Base-by-base conservation (phyloP, 192 early-diverging fungal species). In the Backusella psychrophila region DNA sequence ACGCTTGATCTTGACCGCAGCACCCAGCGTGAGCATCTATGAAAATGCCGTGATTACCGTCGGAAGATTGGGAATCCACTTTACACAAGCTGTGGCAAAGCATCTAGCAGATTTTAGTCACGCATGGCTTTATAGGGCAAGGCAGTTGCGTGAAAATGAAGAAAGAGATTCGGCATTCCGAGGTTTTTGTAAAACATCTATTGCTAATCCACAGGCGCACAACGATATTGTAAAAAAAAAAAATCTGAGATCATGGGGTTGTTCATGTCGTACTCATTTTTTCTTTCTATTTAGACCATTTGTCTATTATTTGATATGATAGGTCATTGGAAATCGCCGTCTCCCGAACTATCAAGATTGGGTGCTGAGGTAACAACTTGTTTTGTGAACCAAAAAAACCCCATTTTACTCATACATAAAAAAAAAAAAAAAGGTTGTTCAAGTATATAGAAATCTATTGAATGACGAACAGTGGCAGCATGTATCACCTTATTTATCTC, bases 41-140 rank as follows among this genome's bases (percentile, higher is more conserved):
- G 96, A 98, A 80, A 99, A 99, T 80, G 92, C 95, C 0, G 95
- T 95, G n/a, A 97, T 98, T 72, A 97, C 97, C 8, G 89, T 98
- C 72, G 98, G 98, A 9, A 89, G 98, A 38, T 85, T 99, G 41
- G 98, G 96, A 8, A 81, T 91, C 6, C 94, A 94, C 3, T 92
- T 89, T 78, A 93, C 97, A 6, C 77, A 86, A n/a, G 67, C 89
- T 11, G 92, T 98, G 21, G 94, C 96, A 59, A 90, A 92, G 33
- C 91, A 94, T 73, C 85, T 99, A 7, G 89, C 91, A 41, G 72
- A 85, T 6, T 99, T 99, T 89, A 88, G 91, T 15, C 83, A 91
- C 71, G 85, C 88, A 26, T 99, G 96, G 97, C 95, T 91, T 70
- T 78, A 88, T 68, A 89, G 90, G 42, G 88, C 96, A 75, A 73